Base-by-base conservation (phyloP, 176 grass and related monocot genomes). In the Cymbopogon citratus region DNA sequence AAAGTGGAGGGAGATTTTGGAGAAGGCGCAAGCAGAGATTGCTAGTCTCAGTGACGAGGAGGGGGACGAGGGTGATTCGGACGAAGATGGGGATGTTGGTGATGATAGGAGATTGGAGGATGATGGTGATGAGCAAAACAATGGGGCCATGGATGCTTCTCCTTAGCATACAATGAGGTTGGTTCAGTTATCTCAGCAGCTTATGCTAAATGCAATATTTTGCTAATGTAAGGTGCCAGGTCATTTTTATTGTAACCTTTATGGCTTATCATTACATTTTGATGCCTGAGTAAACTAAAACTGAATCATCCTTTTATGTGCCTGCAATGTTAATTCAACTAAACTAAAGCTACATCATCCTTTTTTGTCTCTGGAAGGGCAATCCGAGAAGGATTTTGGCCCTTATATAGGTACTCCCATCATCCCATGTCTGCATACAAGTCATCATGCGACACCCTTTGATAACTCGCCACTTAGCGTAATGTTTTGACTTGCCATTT, bases 1-100 rank as follows among this genome's bases (percentile, higher is more conserved):
- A 16, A 91, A 85, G 67, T 88, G 87, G 69, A 93, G 80, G 82
- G 83, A 95, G 79, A 93, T 95, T 90, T 77, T 99, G 76, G 87
- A 87, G 65, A 95, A 84, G 78, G 96, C 88, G 19, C 76, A 88
- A 63, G 31, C 31, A 2, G 92, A 95, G 82, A 87, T 95, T 87
- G 89, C 82, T 12, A 67, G 77, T 24, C 82, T 94, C 19, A 73
- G 46, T 15, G 71, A 85, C 61, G 90, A 87, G 38, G 68, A 76
- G 46, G 84, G 3, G 31, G 31, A 33, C 31, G 31, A 69, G 61
- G 36, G 33, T 81, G 74, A 80, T 13, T 44, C 15, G 0, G 82
- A 85, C 12, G 86, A 79, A 23, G 83, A 69, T 59, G 76, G 71
- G 33, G 71, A 77, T 25, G 80, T 57, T 29, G 31, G 31, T 33